These are phyloP conservation scores for Rhizodiscina lignyota DNA, from an alignment of 495 filamentous ascomycete genomes.

Conservation along the genomic window DNA sequence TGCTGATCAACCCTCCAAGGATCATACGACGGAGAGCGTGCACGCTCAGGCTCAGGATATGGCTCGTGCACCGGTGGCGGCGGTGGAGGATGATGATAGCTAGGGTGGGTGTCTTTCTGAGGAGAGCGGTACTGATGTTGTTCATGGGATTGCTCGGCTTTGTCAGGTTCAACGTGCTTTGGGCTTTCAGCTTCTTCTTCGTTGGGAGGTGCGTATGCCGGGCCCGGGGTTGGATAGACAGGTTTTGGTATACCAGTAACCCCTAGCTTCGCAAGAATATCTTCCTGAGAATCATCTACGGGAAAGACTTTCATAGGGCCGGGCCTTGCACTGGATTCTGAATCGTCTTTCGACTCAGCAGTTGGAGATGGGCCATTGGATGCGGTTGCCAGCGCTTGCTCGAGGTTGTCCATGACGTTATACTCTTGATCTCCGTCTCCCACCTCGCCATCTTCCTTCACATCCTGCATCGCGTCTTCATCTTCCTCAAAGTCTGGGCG, in stretches of 20 bases:
- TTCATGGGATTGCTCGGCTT: too few relatives aligned
- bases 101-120: too few relatives aligned
- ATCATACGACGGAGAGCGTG: too few relatives aligned
- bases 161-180: too few relatives aligned
- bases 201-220: too few relatives aligned
- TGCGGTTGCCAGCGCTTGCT: constrained; percentile 12
- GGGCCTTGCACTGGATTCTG: background rate
- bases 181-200: too few relatives aligned
- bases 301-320: constrained; percentile 1
- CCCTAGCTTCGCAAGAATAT: constrained; percentile 19
- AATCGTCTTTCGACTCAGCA: background rate
- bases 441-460: constrained; percentile 4
- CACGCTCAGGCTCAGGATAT: too few relatives aligned
- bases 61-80: constrained; percentile 5
- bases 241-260: constrained; percentile 23
- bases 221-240: constrained; percentile 17
- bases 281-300: constrained; percentile 18
- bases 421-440: constrained; percentile 7
- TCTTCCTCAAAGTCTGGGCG: constrained; percentile 11
- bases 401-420: constrained; percentile 19
- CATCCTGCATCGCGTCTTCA: constrained; percentile 3
- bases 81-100: too few relatives aligned
- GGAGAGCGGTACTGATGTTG: too few relatives aligned
- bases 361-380: background rate
- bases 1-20: too few relatives aligned